Conservation (phyloP, 495 filamentous ascomycete genomes). For the Daldinia childiae region DNA sequence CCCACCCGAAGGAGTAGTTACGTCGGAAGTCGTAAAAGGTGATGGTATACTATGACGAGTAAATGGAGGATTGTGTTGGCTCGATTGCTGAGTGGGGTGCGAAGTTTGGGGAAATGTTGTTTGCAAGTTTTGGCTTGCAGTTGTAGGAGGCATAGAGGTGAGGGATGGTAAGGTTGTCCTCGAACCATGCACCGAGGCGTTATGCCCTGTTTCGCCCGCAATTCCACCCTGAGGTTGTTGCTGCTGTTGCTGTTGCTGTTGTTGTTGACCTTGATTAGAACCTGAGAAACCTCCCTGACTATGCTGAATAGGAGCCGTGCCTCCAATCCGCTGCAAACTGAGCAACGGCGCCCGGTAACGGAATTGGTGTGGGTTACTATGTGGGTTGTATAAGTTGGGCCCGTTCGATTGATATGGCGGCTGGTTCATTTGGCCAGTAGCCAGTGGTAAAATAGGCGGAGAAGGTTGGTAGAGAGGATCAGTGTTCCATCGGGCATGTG, state of each 20-base stretch:
- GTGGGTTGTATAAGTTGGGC: conserved; percentile 17
- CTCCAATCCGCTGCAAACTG: conserved; percentile 38
- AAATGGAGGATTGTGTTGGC: conserved; percentile 21
- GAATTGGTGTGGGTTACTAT: conserved; percentile 3
- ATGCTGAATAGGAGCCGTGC: conserved; percentile 38
- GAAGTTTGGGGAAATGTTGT: conserved; percentile 22
- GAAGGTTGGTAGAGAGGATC: conserved; percentile 13
- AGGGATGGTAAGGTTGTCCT: conserved; percentile 35
- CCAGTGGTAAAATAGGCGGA: conserved; percentile 15
- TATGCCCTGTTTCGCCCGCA: conserved; percentile 8
- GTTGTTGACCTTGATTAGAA: conserved; percentile 20
- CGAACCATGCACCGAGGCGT: conserved; percentile 3
- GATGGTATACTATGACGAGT: conserved; percentile 22
- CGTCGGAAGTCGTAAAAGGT: conserved; percentile 12
- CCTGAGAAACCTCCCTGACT: conserved; percentile 31
- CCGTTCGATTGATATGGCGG: conserved; percentile 16
- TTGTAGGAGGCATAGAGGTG: conserved; percentile 22
- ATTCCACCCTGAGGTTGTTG: conserved; percentile 15
- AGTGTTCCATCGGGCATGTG: conserved; percentile 24
- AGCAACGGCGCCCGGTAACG: conserved; percentile 28
- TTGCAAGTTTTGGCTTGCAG: conserved; percentile 21
- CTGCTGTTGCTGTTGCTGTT: too few relatives aligned
- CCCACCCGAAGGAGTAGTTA: background rate
- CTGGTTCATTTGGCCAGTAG: conserved; percentile 28
- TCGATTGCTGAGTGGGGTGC: conserved; percentile 23